These are phyloP conservation scores for Colletotrichum aenigma DNA, from an alignment of 2,329 filamentous ascomycete species.

Conservation along the genomic window DNA sequence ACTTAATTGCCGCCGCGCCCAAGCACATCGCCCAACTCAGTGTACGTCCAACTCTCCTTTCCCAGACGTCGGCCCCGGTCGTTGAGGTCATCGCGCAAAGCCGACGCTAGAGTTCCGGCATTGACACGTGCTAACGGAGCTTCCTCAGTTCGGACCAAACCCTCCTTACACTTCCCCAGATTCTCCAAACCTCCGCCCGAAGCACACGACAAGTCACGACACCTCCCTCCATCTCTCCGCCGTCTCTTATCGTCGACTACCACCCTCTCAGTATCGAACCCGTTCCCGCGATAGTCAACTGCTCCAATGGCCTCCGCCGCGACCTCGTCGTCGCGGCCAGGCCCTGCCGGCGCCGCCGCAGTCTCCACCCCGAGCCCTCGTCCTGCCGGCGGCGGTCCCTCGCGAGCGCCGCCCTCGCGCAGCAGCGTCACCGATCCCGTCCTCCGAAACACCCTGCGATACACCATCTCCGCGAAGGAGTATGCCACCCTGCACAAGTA, in stretches of 20 bases:
- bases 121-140: constrained; percentile 17
- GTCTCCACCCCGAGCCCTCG: constrained; percentile 1
- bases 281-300: neutral
- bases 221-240: neutral
- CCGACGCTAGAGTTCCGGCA: neutral
- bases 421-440: constrained; percentile 62
- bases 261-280: neutral
- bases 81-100: neutral
- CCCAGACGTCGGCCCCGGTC: neutral
- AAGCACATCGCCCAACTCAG: neutral
- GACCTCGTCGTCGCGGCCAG: constrained; percentile 18
- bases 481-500: constrained; percentile 86
- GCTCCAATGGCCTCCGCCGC: constrained; percentile 13
- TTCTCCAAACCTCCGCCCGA: neutral
- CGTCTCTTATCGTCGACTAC: neutral
- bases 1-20: neutral
- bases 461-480: constrained; percentile 84
- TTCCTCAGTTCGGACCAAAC: constrained; percentile 1
- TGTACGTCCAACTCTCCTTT: neutral
- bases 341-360: neutral
- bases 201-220: neutral
- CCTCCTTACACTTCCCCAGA: neutral
- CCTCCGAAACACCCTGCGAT: constrained; percentile 83
- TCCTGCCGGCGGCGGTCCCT: constrained; percentile 3
- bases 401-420: constrained; percentile 6